Evolutionary conservation across 179 eudicot genomes (phyloP), one percentile per base, ranked within the genome.

Genomic region (Dionaea muscipula): DNA sequence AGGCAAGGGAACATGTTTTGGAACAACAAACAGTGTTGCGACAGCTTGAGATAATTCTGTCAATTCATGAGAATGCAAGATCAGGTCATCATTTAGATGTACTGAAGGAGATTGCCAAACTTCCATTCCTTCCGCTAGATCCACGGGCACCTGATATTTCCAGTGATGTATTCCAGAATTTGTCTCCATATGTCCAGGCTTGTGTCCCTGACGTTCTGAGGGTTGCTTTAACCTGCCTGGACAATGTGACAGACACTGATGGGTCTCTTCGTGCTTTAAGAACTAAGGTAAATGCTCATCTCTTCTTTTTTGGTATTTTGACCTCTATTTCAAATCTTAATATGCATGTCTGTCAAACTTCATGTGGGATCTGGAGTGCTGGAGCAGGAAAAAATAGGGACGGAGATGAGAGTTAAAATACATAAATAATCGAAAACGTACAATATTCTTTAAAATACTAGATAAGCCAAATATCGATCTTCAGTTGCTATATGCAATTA

Each of bases 181-280:
- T 84, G 47, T 91, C 94, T 31, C 83, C 86, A 19, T 74, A 87
- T 62, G 91, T 91, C 38, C 94, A 87, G 72, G 78, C 91, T 56
- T 91, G 98, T 70, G 82, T 87, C 27, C 94, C 98, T 31, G 94
- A 88, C 65, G 84, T 91, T 64, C 69, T 91, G 46, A 87, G 85
- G 71, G 91, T 75, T 52, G 86, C 95, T 63, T 85, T 91, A 66
- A 72, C 74, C 47, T 82, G 84, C 67, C 62, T 82, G 78, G 98
- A 91, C 57, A 87, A 79, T 70, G 81, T 81, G 53, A 44, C 80
- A 1, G 98, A 91, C 70, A 76, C 84, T 33, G 98, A 91, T 69
- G 96, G 98, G 56, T 82, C 98, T 61, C 94, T 84, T 52, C 94
- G 98, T 53, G 94, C 86, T 60, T 61, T 91, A 80, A 86, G 83